Evolutionary conservation across 2,329 filamentous ascomycete species (phyloP).

Genomic region (Alternaria atra): DNA sequence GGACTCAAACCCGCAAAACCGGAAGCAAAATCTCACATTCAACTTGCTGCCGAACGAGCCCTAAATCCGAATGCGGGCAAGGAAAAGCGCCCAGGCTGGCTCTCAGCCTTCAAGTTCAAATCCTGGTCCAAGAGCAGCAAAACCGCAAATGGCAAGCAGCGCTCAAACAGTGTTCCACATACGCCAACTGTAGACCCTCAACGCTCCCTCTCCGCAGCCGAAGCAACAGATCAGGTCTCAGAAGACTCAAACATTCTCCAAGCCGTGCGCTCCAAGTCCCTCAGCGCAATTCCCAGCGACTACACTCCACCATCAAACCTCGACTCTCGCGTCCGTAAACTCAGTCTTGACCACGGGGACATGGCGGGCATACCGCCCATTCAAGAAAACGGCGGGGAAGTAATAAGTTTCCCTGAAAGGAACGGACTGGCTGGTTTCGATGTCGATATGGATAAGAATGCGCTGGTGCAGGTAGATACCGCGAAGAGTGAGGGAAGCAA

Average conservation of each 20-base stretch:
- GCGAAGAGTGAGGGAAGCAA: conserved; percentile 33
- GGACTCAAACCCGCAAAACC: background rate
- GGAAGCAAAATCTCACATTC: conserved; percentile 32
- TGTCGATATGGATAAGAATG: conserved; percentile 28
- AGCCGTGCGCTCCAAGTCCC: conserved; percentile 45
- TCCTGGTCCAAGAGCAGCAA: conserved; percentile 39
- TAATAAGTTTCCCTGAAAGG: conserved; percentile 15
- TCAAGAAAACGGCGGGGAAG: conserved; percentile 19
- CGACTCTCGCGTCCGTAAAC: conserved; percentile 33
- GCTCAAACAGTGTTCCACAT: conserved; percentile 33
- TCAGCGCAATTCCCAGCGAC: conserved; percentile 41
- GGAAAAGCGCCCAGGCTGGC: conserved; percentile 43
- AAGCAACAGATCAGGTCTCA: conserved; percentile 10
- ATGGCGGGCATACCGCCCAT: conserved; percentile 14
- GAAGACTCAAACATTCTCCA: conserved; percentile 33
- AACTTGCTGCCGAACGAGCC: conserved; percentile 33
- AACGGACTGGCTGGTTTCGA: background rate
- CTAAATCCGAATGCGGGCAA: conserved; percentile 26
- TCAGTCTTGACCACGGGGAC: conserved; percentile 21
- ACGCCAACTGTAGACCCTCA: conserved; percentile 28
- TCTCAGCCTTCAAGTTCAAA: conserved; percentile 43
- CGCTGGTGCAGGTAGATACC: conserved; percentile 40
- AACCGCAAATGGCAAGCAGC: conserved; percentile 22
- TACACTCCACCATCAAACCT: conserved; percentile 29
- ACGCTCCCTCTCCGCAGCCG: conserved; percentile 40